phyloP scores from a whole-genome alignment of 2,329 filamentous ascomycete species.

The Sphaerulina musiva region DNA sequence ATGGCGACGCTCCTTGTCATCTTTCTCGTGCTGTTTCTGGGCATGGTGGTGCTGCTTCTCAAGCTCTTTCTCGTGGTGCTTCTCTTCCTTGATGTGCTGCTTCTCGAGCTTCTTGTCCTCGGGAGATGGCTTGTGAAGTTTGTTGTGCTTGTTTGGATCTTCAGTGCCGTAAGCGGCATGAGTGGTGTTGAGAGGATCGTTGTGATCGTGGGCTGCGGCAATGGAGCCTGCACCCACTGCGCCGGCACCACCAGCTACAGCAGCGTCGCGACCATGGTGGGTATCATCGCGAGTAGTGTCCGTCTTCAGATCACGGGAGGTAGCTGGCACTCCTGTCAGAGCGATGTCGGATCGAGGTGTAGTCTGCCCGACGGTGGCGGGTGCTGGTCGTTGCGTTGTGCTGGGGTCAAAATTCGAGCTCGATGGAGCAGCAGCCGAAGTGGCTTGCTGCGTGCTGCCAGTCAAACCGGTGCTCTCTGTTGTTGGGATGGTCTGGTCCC shows the following conservation, averaged over 20 bases:
- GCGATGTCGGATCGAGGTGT: constrained; percentile 4
- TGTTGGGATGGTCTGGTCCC: not conserved
- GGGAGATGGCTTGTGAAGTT: constrained; percentile 13
- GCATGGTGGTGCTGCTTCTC: constrained; percentile 23
- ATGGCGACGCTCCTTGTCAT: constrained; percentile 9
- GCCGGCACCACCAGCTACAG: constrained; percentile 30
- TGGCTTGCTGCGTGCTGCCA: not conserved
- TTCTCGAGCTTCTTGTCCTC: constrained; percentile 21
- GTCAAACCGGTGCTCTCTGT: not conserved
- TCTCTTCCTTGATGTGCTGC: constrained; percentile 19
- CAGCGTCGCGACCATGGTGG: constrained; percentile 32
- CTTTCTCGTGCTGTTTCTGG: constrained; percentile 25
- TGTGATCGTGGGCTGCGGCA: constrained; percentile 6
- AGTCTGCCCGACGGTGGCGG: not conserved
- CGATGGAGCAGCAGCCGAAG: not conserved
- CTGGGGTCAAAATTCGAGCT: not conserved
- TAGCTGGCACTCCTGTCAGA: constrained; percentile 2
- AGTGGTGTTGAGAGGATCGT: constrained; percentile 1
- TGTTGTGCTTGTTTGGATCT: constrained; percentile 19
- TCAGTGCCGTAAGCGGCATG: constrained; percentile 17
- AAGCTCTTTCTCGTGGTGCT: constrained; percentile 12
- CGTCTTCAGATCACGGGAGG: not conserved
- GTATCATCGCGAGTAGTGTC: not conserved
- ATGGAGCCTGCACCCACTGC: constrained; percentile 27
- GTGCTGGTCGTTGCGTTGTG: not conserved